phyloP scores from a whole-genome alignment of 1,139 yeast genomes.

The Scheffersomyces cryptocercus region DNA sequence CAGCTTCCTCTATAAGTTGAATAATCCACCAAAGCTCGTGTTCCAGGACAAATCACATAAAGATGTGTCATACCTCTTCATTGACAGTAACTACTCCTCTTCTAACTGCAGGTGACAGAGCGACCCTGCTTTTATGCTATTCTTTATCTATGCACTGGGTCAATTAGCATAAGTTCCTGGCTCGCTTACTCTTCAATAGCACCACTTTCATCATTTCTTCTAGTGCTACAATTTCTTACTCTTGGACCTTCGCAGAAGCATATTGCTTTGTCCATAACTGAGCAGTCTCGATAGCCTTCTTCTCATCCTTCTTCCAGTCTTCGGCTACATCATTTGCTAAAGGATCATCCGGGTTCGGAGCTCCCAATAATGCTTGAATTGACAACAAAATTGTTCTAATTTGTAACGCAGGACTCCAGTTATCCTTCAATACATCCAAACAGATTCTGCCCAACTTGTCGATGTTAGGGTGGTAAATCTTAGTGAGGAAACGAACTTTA shows the following conservation, averaged over 20 bases:
- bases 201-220: not conserved
- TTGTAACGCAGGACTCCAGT: constrained; percentile 98
- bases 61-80: no score
- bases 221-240: not conserved
- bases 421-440: constrained; percentile 85
- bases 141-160: no score
- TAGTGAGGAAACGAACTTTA: constrained; percentile 86
- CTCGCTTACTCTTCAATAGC: constrained; percentile 1
- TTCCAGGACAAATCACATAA: no score
- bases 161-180: no score
- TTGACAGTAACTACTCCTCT: no score
- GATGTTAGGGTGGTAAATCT: constrained; percentile 94
- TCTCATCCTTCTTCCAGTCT: constrained; percentile 89
- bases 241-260: constrained; percentile 35
- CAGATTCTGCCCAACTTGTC: constrained; percentile 95
- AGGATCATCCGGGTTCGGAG: constrained; percentile 98
- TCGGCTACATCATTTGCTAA: constrained; percentile 97
- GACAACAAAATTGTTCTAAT: constrained; percentile 91
- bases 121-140: no score
- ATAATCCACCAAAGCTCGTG: no score
- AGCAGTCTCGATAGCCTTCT: constrained; percentile 81
- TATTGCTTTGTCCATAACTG: constrained; percentile 78
- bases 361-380: constrained; percentile 89
- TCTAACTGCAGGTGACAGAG: no score
- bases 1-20: no score